Evolutionary conservation across 2,329 filamentous ascomycete genomes (phyloP).

Genomic region (Cladophialophora bantiana): DNA sequence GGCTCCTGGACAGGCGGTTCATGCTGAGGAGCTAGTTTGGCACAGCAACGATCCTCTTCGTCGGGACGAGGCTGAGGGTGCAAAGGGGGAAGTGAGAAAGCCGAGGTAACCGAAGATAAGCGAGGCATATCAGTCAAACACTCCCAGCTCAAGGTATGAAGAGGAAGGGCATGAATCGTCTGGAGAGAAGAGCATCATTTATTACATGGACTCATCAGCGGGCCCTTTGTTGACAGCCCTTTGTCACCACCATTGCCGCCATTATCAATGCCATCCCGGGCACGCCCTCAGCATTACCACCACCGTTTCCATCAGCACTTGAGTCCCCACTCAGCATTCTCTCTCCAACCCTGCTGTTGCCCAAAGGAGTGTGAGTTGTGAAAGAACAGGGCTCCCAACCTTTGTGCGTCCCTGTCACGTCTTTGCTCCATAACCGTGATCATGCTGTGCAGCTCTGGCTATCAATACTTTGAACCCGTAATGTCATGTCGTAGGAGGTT

Average conservation of each 20-base stretch:
- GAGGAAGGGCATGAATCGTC: not conserved
- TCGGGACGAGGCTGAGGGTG: not conserved
- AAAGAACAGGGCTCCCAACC: not conserved
- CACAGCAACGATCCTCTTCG: not conserved
- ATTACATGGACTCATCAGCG: not conserved
- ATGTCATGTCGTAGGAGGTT: not conserved
- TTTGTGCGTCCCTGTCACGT: not conserved
- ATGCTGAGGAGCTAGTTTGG: too few relatives aligned
- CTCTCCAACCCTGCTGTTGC: not conserved
- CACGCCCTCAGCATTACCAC: not conserved
- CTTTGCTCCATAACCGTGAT: not conserved
- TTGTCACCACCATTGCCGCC: not conserved
- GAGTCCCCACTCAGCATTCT: not conserved
- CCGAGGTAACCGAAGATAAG: not conserved
- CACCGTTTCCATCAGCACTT: not conserved
- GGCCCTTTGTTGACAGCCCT: not conserved
- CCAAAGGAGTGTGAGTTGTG: constrained; percentile 3
- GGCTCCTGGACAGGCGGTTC: not conserved
- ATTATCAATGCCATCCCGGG: not conserved
- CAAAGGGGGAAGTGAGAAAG: not conserved
- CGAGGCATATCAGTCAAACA: not conserved
- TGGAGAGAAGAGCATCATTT: constrained; percentile 1
- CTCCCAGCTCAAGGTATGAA: not conserved
- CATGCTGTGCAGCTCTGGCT: constrained; percentile 4
- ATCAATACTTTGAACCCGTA: not conserved